These are phyloP conservation scores for Plantago rigida DNA, from an alignment of 305 asterid genomes.

Conservation along the genomic window DNA sequence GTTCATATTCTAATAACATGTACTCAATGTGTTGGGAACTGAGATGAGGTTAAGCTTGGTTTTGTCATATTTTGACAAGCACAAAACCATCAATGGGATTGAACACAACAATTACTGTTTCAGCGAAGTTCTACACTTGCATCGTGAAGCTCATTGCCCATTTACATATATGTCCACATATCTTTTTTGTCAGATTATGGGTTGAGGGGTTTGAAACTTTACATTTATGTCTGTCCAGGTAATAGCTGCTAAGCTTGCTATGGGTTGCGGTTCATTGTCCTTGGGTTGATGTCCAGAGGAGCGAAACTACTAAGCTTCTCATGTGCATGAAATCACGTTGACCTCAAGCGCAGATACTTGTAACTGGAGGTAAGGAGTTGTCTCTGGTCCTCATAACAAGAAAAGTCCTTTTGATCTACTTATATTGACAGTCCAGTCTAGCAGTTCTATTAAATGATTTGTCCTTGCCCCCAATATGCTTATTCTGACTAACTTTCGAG, in stretches of 20 bases:
- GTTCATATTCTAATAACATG: background rate
- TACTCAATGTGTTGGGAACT: background rate
- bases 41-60: background rate
- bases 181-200: background rate
- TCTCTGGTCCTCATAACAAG: conserved; percentile 7
- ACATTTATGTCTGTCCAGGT: background rate
- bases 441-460: background rate
- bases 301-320: conserved; percentile 14
- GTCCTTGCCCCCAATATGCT: background rate
- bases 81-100: background rate
- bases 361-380: conserved; percentile 22
- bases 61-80: background rate
- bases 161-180: background rate
- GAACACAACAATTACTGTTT: background rate
- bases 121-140: background rate
- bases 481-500: background rate
- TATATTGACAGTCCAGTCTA: background rate
- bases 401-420: background rate
- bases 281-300: conserved; percentile 1
- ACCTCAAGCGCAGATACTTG: conserved; percentile 3
- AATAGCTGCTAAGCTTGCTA: conserved; percentile 1
- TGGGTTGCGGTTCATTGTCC: background rate
- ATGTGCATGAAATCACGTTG: conserved; percentile 7
- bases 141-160: background rate
- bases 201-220: too few species aligned